Conservation (phyloP, 257 asterid species). For the Solanum arcanum region DNA sequence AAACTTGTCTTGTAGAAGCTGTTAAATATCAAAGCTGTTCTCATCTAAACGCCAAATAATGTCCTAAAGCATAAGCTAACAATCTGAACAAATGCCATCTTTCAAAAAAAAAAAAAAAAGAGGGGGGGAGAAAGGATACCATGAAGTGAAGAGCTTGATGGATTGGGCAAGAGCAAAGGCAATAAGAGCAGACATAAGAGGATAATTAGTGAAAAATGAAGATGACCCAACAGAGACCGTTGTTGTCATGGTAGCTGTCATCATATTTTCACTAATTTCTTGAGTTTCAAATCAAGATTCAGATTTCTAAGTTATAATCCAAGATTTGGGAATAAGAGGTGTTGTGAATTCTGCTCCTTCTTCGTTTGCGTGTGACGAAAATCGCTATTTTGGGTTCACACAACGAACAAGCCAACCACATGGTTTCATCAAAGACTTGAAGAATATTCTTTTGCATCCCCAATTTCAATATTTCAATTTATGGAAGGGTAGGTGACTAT, state of each 20-base stretch:
- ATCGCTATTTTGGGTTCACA: neutral
- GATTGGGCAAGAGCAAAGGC: slow-evolving; percentile 6
- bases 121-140: neutral
- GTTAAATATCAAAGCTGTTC: neutral
- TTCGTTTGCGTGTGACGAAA: neutral
- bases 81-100: neutral
- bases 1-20: neutral
- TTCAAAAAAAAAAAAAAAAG: neutral
- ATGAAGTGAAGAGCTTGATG: slow-evolving; percentile 5
- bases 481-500: neutral
- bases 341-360: neutral
- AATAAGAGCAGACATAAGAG: slow-evolving; percentile 3
- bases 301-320: neutral
- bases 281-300: neutral
- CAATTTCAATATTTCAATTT: neutral
- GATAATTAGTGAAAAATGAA: slow-evolving; percentile 1
- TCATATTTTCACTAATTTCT: neutral
- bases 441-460: neutral
- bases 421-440: neutral
- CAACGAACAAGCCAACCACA: neutral
- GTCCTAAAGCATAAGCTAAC: neutral
- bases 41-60: neutral
- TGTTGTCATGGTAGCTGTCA: neutral
- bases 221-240: slow-evolving; percentile 13
- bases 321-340: neutral